Base-by-base conservation (phyloP, 768 basidiomycete species). In the Fistulinella prunicolor region DNA sequence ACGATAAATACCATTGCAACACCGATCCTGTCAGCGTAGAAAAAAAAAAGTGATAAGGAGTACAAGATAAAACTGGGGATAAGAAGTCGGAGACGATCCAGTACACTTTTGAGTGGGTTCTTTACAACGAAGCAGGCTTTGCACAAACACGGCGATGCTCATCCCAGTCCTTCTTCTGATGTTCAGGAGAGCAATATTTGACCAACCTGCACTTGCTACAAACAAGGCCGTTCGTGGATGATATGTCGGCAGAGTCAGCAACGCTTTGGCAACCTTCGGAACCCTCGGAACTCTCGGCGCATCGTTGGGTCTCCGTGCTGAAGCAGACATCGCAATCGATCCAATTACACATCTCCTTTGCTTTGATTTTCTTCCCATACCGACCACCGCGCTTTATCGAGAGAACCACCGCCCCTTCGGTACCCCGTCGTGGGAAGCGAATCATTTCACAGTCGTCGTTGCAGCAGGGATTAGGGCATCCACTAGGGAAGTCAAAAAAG, bases 361-460 rank as follows among this genome's bases (percentile, higher is more conserved):
- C 60, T 54, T 74, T 78, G 10, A 83, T 66, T 42, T 73, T 74
- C 56, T 71, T 79, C 41, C 75, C 75, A 42, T 55, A 73, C 54
- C 69, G 73, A 45, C 73, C 73, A 41, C 80, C 78, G n/a, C 78
- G 73, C 55, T 79, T 81, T 58, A 86, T 74, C 35, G 82, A 74
- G 29, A 89, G 73, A 35, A 88, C 72, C 4, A 76, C 76, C 6
- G 86, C 86, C 3, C 70, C 73, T 47, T 82, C 80, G 19, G 78
- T 57, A 2, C 86, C 86, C 47, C 75, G 71, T 47, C 86, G 71
- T 3, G 86, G 86, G 54, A 89, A 89, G 42, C 86, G 81, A 57
- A 89, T 83, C 78, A 88, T 85, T 67, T 89, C 86, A 61, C 86
- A 89, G 61, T 89, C 85, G 51, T 89, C 86, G 28, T 79, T 84